These are phyloP conservation scores for Halenospora varia DNA, from an alignment of 495 filamentous ascomycete genomes.

Conservation along the genomic window DNA sequence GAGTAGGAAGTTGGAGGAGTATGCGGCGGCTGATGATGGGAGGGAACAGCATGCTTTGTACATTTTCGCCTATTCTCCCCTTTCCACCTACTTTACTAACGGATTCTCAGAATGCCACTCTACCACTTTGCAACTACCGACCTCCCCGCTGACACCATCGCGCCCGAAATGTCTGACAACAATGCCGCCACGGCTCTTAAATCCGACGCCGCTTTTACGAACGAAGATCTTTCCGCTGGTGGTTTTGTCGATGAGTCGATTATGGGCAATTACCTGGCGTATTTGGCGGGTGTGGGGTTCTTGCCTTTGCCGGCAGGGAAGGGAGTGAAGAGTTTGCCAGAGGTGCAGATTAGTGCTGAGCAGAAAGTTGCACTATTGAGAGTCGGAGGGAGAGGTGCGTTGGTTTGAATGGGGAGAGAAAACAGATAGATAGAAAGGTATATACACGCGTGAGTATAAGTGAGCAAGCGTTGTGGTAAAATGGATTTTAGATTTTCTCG, in stretches of 20 bases:
- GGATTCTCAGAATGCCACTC: conserved; percentile 56
- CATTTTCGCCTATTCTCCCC: neutral
- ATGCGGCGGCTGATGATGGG: conserved; percentile 48
- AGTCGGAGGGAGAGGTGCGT: conserved; percentile 24
- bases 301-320: conserved; percentile 49
- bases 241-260: conserved; percentile 61
- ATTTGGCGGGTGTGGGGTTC: conserved; percentile 68
- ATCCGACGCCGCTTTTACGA: conserved; percentile 58
- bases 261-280: conserved; percentile 70
- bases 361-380: conserved; percentile 23
- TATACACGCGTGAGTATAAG: no score
- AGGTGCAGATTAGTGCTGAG: conserved; percentile 12
- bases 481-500: no score
- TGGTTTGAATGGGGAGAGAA: no score
- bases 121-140: conserved; percentile 81
- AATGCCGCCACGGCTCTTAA: conserved; percentile 64
- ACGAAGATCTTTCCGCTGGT: conserved; percentile 58
- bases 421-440: no score
- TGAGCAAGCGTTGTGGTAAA: no score
- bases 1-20: conserved; percentile 53
- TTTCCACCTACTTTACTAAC: neutral
- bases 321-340: conserved; percentile 25
- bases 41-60: conserved; percentile 62
- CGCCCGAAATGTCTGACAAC: conserved; percentile 74
- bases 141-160: conserved; percentile 71